Conservation (phyloP, 331 rosid genomes). For the Malus hybrid region DNA sequence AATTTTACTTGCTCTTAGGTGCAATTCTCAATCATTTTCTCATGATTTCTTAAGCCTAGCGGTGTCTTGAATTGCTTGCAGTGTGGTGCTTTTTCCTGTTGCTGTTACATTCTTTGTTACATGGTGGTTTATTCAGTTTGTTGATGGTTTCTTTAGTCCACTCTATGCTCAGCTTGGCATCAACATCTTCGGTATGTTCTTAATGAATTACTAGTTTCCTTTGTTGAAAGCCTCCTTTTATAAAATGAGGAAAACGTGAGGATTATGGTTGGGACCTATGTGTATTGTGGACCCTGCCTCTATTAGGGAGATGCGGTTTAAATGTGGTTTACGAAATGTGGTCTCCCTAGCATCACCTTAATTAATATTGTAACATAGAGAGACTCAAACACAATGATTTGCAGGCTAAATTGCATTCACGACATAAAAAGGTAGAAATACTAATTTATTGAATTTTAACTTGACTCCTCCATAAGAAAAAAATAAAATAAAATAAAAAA, state of each 20-base stretch:
- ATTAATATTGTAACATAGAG: no score
- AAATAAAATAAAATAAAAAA: neutral
- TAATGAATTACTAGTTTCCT: neutral
- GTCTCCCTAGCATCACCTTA: no score
- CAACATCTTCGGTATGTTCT: constrained; percentile 72
- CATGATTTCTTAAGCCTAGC: neutral
- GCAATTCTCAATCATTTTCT: neutral
- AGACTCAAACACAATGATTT: no score
- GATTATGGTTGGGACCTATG: neutral
- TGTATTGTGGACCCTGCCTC: no score
- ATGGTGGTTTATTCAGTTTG: constrained; percentile 93
- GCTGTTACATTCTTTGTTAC: constrained; percentile 87
- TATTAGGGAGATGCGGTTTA: no score
- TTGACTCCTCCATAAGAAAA: no score
- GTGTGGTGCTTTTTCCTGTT: constrained; percentile 92
- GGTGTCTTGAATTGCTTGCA: constrained; percentile 39
- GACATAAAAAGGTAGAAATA: no score
- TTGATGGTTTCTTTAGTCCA: constrained; percentile 96
- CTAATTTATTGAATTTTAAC: no score
- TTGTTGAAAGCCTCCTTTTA: neutral
- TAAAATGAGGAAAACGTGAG: neutral
- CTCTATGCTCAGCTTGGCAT: constrained; percentile 68
- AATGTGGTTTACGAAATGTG: no score
- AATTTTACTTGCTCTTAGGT: constrained; percentile 5
- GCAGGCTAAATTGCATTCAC: no score